These are phyloP conservation scores for Yamadazyma triangularis DNA, from an alignment of 1,139 yeast genomes.

Conservation along the genomic window DNA sequence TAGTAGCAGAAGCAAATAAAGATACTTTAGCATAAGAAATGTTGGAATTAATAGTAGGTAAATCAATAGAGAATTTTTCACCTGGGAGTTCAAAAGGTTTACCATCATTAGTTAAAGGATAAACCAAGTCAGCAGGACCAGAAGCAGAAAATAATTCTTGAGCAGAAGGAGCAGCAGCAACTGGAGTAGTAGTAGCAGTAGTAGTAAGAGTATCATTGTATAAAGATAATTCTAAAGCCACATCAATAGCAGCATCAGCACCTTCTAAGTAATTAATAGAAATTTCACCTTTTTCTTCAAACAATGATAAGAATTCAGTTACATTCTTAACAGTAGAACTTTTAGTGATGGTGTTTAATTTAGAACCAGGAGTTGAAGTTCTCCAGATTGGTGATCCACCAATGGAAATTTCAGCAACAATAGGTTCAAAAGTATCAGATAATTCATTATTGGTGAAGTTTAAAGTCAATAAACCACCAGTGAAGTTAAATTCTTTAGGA, in stretches of 20 bases:
- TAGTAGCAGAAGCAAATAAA: slow-evolving; percentile 22
- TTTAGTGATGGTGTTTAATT: slow-evolving; percentile 12
- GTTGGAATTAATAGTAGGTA: slow-evolving; percentile 14
- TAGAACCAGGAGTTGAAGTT: slow-evolving; percentile 18
- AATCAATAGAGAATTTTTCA: slow-evolving; percentile 9
- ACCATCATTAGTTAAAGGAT: slow-evolving; percentile 10
- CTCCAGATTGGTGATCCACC: slow-evolving; percentile 21
- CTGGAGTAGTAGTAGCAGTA: slow-evolving; percentile 1
- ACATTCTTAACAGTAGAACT: slow-evolving; percentile 18
- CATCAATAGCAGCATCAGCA: slow-evolving; percentile 8
- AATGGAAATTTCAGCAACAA: slow-evolving; percentile 17
- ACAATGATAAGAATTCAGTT: slow-evolving; percentile 17
- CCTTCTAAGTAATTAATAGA: slow-evolving; percentile 17
- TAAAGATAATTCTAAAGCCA: slow-evolving; percentile 15
- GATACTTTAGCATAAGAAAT: slow-evolving; percentile 20
- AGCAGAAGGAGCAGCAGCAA: slow-evolving; percentile 1
- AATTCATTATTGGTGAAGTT: slow-evolving; percentile 16
- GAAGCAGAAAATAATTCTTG: slow-evolving; percentile 8
- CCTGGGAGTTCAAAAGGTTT: slow-evolving; percentile 10
- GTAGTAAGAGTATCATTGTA: slow-evolving; percentile 11
- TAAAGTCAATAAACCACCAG: slow-evolving; percentile 18
- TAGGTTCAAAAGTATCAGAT: slow-evolving; percentile 10
- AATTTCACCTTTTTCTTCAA: slow-evolving; percentile 10
- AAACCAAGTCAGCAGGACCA: slow-evolving; percentile 13
- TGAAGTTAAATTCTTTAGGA: slow-evolving; percentile 15